phyloP scores from a whole-genome alignment of 306 rosid species.

The Cucurbita moschata region DNA sequence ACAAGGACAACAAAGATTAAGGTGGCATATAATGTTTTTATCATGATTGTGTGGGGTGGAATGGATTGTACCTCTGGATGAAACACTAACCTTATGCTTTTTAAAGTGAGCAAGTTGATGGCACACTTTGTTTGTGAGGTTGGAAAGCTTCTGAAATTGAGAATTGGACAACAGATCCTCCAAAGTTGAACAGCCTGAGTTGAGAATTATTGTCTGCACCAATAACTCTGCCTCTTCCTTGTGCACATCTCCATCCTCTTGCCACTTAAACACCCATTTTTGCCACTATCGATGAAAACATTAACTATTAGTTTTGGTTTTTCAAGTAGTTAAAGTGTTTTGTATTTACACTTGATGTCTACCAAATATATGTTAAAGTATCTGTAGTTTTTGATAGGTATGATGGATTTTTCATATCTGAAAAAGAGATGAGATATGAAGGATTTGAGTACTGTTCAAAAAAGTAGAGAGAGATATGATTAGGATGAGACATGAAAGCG shows the following conservation, averaged over 20 bases:
- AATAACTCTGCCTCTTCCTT: slow-evolving; percentile 55
- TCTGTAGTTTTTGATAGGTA: background rate
- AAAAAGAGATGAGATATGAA: too few species aligned
- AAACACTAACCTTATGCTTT: slow-evolving; percentile 46
- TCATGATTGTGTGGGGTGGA: background rate
- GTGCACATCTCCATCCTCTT: slow-evolving; percentile 37
- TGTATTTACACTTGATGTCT: background rate
- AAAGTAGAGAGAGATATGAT: background rate
- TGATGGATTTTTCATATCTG: background rate
- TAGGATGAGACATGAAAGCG: background rate
- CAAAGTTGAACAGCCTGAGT: slow-evolving; percentile 26
- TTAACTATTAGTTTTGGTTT: background rate
- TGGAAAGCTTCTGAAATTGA: slow-evolving; percentile 24
- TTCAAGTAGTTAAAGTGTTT: background rate
- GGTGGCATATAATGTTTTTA: background rate
- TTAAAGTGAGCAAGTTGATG: slow-evolving; percentile 27
- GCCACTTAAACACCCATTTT: slow-evolving; percentile 68
- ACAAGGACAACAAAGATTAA: background rate
- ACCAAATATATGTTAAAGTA: background rate
- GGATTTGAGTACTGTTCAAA: background rate
- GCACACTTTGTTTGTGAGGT: slow-evolving; percentile 46
- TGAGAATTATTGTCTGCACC: slow-evolving; percentile 50
- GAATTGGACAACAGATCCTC: slow-evolving; percentile 31
- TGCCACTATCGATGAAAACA: slow-evolving; percentile 36
- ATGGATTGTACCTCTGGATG: background rate